Conservation (phyloP, 257 asterid species). For the Solanum boliviense region DNA sequence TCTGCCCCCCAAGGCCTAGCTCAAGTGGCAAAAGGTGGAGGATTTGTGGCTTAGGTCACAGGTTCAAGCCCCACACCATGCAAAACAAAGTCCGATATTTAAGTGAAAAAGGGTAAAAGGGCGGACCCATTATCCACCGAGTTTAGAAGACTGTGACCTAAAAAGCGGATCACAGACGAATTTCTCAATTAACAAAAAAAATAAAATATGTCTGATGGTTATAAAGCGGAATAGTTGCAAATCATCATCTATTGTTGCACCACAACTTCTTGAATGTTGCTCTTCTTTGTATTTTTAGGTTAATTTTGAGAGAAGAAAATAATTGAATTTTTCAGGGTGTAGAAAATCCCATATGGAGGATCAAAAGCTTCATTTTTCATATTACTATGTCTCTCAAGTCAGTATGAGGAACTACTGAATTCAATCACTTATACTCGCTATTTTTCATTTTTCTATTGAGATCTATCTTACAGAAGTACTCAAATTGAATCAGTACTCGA, state of each 20-base stretch:
- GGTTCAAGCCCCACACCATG: neutral
- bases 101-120: fast-evolving
- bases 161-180: neutral
- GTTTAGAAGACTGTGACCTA: neutral
- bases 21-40: neutral
- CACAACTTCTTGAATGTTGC: neutral
- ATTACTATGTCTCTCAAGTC: neutral
- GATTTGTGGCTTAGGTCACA: neutral
- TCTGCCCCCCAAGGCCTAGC: neutral
- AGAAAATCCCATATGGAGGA: neutral
- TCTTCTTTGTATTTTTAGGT: neutral
- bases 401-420: no score
- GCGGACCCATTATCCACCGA: neutral
- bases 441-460: neutral
- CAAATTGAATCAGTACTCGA: no score
- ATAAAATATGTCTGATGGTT: neutral
- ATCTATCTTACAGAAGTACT: no score
- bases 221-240: neutral
- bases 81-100: neutral
- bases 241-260: neutral
- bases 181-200: neutral
- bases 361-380: neutral
- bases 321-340: neutral
- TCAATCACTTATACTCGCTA: neutral
- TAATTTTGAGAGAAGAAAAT: neutral